These are phyloP conservation scores for Chaetomium olivaceum DNA, from an alignment of 2,329 filamentous ascomycete species.

Conservation along the genomic window DNA sequence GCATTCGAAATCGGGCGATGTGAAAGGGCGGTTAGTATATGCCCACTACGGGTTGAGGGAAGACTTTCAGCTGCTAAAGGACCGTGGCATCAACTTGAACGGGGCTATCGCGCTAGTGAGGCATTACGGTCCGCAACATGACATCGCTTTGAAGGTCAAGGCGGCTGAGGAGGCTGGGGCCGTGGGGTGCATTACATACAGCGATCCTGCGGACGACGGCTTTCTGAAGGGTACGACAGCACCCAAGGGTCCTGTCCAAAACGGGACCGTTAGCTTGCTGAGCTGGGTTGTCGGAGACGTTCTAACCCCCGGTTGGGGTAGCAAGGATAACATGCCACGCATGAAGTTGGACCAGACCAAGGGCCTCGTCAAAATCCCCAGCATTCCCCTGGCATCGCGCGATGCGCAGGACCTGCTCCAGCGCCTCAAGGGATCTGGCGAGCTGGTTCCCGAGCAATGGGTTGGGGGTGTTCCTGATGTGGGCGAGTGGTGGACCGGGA, in stretches of 20 bases:
- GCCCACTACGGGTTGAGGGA: slow-evolving; percentile 86
- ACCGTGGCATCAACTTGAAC: slow-evolving; percentile 70
- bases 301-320: slow-evolving; percentile 85
- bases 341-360: slow-evolving; percentile 68
- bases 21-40: slow-evolving; percentile 83
- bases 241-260: slow-evolving; percentile 81
- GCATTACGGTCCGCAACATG: slow-evolving; percentile 72
- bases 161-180: slow-evolving; percentile 86
- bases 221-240: slow-evolving; percentile 71
- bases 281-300: slow-evolving; percentile 87
- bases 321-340: slow-evolving; percentile 62
- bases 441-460: slow-evolving; percentile 70
- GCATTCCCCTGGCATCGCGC: slow-evolving; percentile 84
- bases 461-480: slow-evolving; percentile 73
- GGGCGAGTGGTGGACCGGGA: slow-evolving; percentile 81
- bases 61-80: slow-evolving; percentile 74
- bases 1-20: slow-evolving; percentile 82
- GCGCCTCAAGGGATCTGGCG: slow-evolving; percentile 72
- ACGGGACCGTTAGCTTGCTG: slow-evolving; percentile 76
- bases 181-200: slow-evolving; percentile 87
- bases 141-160: slow-evolving; percentile 81
- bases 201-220: slow-evolving; percentile 82
- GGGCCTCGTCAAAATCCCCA: slow-evolving; percentile 81
- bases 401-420: slow-evolving; percentile 81
- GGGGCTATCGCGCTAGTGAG: slow-evolving; percentile 84